A percentile compares a stretch with the other conserved stretches of the same genome.
Evolutionary conservation across 208 protist species (phyloP).

Genomic region (Crithidia brevicula): DNA sequence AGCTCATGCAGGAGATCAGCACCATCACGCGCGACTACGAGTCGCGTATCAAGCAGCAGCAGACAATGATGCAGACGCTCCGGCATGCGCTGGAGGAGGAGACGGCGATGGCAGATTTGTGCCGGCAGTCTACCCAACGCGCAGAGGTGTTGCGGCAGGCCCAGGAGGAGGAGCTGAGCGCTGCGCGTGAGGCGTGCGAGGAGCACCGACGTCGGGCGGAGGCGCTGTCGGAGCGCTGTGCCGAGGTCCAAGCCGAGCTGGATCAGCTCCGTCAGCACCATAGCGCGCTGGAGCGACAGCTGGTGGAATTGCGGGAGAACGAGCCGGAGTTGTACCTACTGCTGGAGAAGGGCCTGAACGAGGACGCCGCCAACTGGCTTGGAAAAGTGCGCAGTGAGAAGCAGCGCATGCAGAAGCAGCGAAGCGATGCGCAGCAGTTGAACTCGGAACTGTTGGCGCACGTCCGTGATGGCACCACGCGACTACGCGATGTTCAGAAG

Average conservation of each 20-base stretch:
- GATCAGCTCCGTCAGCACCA: conserved; percentile 56
- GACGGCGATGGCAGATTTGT: conserved; percentile 48
- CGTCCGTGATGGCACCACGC: conserved; percentile 57
- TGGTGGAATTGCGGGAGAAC: conserved; percentile 37
- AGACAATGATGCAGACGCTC: conserved; percentile 61
- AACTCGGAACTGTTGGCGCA: conserved; percentile 67
- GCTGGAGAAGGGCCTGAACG: conserved; percentile 46
- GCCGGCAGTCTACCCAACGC: conserved; percentile 40
- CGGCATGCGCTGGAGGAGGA: conserved; percentile 66
- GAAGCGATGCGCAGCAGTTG: conserved; percentile 46
- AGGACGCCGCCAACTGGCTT: conserved; percentile 49
- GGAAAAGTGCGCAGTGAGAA: conserved; percentile 61
- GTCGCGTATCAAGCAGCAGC: conserved; percentile 60
- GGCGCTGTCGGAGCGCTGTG: conserved; percentile 26
- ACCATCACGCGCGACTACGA: conserved; percentile 52
- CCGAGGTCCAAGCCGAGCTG: conserved; percentile 45
- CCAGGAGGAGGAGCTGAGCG: conserved; percentile 38
- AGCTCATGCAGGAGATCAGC: conserved; percentile 46
- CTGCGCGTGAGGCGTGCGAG: conserved; percentile 30
- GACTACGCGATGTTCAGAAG: conserved; percentile 57
- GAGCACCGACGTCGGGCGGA: conserved; percentile 23
- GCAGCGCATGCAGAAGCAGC: conserved; percentile 58
- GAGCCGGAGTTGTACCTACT: conserved; percentile 63
- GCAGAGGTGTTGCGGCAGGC: conserved; percentile 42
- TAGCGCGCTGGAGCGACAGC: conserved; percentile 43